A percentile compares a stretch with the other conserved stretches of the same genome.
Conservation (phyloP, 371 early-diverging fungal species). For the Mortierella sp. region DNA sequence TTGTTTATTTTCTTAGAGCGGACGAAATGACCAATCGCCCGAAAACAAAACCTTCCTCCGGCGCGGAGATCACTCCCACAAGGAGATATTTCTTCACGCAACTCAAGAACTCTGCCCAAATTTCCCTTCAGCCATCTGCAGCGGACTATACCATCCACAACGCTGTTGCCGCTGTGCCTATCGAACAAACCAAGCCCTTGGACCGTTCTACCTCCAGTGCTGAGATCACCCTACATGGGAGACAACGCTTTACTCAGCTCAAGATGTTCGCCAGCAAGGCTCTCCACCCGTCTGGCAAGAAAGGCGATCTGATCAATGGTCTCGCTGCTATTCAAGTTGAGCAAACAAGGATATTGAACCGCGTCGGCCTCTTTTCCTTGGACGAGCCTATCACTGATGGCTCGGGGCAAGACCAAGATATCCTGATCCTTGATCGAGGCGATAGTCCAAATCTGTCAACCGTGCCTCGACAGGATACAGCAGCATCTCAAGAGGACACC, state of each 20-base stretch:
- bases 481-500: neutral
- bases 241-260: neutral
- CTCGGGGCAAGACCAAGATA: neutral
- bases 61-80: too few species aligned
- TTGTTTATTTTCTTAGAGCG: neutral
- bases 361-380: neutral
- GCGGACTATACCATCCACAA: neutral
- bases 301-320: constrained; percentile 4
- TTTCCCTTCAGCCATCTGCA: too few species aligned
- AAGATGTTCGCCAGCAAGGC: neutral
- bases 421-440: constrained; percentile 4
- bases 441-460: neutral
- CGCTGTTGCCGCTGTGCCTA: neutral
- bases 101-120: too few species aligned
- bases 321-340: neutral
- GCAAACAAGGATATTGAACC: neutral
- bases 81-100: neutral
- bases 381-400: constrained; percentile 2
- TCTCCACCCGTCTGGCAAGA: constrained; percentile 10
- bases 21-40: neutral
- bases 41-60: neutral
- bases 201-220: neutral
- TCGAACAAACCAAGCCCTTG: constrained; percentile 1
- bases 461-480: constrained; percentile 1
- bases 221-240: neutral